phyloP scores from a whole-genome alignment of 352 stramenopile species.

The Globisporangium nagaii region DNA sequence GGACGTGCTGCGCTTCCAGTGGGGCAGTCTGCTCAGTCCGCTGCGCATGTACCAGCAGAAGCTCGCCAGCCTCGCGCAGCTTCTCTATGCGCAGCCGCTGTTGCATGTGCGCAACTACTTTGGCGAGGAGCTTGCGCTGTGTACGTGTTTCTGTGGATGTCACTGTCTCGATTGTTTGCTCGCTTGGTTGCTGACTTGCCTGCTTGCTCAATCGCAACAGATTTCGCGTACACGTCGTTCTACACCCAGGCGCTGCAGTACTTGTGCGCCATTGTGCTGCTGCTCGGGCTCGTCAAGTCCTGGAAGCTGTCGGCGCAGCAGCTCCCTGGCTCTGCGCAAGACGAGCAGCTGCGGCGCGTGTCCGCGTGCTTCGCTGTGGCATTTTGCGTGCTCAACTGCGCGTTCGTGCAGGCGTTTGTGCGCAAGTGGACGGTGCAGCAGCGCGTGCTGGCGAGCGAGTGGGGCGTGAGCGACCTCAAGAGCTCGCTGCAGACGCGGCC shows the following conservation, averaged over 20 bases:
- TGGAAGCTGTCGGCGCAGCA: background rate
- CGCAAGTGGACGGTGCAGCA: constrained; percentile 61
- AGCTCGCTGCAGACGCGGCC: constrained; percentile 21
- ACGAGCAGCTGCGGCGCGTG: background rate
- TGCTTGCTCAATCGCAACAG: background rate
- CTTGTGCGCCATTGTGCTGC: constrained; percentile 23
- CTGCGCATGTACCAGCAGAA: constrained; percentile 18
- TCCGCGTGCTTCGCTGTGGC: constrained; percentile 10
- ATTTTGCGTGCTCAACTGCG: constrained; percentile 48
- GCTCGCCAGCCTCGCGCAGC: constrained; percentile 4
- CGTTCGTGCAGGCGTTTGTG: constrained; percentile 39
- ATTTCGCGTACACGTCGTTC: constrained; percentile 54
- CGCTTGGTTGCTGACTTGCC: background rate
- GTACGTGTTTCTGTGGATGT: constrained; percentile 28
- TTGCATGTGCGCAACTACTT: constrained; percentile 74
- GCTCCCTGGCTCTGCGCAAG: background rate
- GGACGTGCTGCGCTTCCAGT: constrained; percentile 46
- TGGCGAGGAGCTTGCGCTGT: constrained; percentile 70
- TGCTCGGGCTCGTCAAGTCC: constrained; percentile 22
- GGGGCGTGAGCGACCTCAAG: constrained; percentile 37
- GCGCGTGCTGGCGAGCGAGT: constrained; percentile 29
- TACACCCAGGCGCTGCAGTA: constrained; percentile 37
- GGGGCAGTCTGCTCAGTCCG: constrained; percentile 31
- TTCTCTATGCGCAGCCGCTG: constrained; percentile 39
- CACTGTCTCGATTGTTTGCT: background rate